A percentile compares a stretch with the other conserved stretches of the same genome.
Evolutionary conservation across 495 filamentous ascomycete genomes (phyloP).

Genomic region (Letharia columbiana): DNA sequence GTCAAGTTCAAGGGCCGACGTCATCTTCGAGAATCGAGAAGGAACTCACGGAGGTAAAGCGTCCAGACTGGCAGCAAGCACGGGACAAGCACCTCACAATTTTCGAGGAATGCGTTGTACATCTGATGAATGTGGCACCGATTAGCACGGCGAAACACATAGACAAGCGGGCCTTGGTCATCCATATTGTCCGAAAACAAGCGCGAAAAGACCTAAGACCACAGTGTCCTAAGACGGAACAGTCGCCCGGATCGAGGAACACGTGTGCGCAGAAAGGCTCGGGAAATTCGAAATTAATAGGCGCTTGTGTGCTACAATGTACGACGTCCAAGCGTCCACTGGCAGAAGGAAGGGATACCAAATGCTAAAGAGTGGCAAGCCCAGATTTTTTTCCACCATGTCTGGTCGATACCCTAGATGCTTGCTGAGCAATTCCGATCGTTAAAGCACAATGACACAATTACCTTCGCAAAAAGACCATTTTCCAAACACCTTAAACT

Average conservation of each 20-base stretch:
- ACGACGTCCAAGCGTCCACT: background rate
- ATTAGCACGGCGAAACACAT: background rate
- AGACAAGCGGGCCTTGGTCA: background rate
- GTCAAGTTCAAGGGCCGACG: background rate
- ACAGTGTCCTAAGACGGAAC: background rate
- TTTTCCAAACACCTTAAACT: background rate
- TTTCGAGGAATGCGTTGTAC: background rate
- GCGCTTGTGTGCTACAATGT: background rate
- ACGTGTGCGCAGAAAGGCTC: background rate
- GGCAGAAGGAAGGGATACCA: background rate
- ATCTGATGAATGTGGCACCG: background rate
- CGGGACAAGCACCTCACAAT: background rate
- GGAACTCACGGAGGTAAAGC: background rate
- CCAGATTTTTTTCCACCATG: background rate
- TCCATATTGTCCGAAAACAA: background rate
- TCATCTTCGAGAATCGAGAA: background rate
- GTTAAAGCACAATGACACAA: background rate
- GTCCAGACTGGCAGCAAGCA: background rate
- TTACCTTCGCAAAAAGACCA: background rate
- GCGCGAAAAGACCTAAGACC: background rate
- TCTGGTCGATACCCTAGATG: background rate
- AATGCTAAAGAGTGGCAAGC: background rate
- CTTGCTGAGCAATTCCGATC: background rate
- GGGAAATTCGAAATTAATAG: background rate
- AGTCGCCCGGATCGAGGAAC: background rate